Conservation (phyloP, 2,329 filamentous ascomycete species). For the Xylariomycetidae sp. region DNA sequence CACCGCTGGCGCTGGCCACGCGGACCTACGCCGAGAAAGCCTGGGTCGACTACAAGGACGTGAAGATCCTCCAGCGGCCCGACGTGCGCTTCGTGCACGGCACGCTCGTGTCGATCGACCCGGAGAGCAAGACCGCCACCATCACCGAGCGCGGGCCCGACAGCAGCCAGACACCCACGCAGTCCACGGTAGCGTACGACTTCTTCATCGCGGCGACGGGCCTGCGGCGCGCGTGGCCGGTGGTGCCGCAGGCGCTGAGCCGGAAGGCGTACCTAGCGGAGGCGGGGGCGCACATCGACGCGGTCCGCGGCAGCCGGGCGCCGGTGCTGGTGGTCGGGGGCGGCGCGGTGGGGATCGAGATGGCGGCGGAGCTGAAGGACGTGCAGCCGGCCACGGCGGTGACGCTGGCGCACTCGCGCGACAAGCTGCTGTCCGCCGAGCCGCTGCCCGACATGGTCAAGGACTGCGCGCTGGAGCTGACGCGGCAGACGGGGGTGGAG, state of each 20-base stretch:
- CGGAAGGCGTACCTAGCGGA: slow-evolving; percentile 60
- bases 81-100: slow-evolving; percentile 62
- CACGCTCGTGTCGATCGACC: slow-evolving; percentile 55
- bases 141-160: slow-evolving; percentile 38
- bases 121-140: slow-evolving; percentile 50
- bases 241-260: slow-evolving; percentile 61
- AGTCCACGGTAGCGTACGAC: slow-evolving; percentile 54
- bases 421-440: slow-evolving; percentile 66
- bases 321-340: slow-evolving; percentile 71
- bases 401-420: slow-evolving; percentile 68
- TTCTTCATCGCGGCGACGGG: slow-evolving; percentile 70
- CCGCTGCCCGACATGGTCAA: slow-evolving; percentile 65
- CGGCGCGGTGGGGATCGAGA: slow-evolving; percentile 74
- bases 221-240: slow-evolving; percentile 63
- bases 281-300: slow-evolving; percentile 51
- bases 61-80: slow-evolving; percentile 58
- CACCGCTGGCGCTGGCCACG: slow-evolving; percentile 64
- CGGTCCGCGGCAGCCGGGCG: slow-evolving; percentile 43
- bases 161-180: slow-evolving; percentile 22
- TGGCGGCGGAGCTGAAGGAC: slow-evolving; percentile 71
- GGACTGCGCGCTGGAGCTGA: slow-evolving; percentile 50
- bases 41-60: slow-evolving; percentile 64
- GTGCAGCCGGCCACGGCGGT: slow-evolving; percentile 58
- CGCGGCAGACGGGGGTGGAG: slow-evolving; percentile 58
- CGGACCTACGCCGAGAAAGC: slow-evolving; percentile 57